These are phyloP conservation scores for Acrocalymma vagum DNA, from an alignment of 2,329 filamentous ascomycete species.

Conservation along the genomic window DNA sequence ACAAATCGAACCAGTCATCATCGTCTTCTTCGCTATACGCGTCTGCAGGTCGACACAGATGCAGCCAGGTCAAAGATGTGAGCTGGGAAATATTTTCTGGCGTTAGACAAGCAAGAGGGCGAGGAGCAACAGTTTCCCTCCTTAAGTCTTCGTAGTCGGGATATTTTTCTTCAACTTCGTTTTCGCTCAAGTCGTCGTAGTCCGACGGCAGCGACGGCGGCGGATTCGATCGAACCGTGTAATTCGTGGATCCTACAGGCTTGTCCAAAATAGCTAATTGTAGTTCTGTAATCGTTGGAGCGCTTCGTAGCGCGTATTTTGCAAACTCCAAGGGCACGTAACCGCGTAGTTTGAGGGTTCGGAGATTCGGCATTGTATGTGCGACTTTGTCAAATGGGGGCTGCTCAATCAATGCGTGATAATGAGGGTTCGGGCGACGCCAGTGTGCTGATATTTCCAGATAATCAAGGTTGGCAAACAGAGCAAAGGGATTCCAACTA, in stretches of 20 bases:
- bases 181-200: neutral
- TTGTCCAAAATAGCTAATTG: constrained; percentile 13
- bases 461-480: constrained; percentile 18
- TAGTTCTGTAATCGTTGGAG: constrained; percentile 8
- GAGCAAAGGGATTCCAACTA: constrained; percentile 15
- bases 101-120: constrained; percentile 12
- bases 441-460: constrained; percentile 14
- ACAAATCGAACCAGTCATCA: neutral
- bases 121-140: constrained; percentile 2
- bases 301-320: constrained; percentile 2
- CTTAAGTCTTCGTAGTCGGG: constrained; percentile 13
- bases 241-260: constrained; percentile 6
- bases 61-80: constrained; percentile 9
- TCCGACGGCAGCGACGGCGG: neutral
- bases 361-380: constrained; percentile 7
- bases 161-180: no score
- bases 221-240: constrained; percentile 1
- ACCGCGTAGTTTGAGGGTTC: constrained; percentile 16
- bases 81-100: constrained; percentile 7
- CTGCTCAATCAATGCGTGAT: no score
- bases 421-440: no score
- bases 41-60: constrained; percentile 10
- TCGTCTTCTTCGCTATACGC: no score
- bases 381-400: no score
- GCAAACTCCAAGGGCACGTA: constrained; percentile 19